A percentile compares a stretch with the other conserved stretches of the same genome.
Conservation (phyloP, 1,284 basidiomycete genomes). For the Calocybe gambosa region DNA sequence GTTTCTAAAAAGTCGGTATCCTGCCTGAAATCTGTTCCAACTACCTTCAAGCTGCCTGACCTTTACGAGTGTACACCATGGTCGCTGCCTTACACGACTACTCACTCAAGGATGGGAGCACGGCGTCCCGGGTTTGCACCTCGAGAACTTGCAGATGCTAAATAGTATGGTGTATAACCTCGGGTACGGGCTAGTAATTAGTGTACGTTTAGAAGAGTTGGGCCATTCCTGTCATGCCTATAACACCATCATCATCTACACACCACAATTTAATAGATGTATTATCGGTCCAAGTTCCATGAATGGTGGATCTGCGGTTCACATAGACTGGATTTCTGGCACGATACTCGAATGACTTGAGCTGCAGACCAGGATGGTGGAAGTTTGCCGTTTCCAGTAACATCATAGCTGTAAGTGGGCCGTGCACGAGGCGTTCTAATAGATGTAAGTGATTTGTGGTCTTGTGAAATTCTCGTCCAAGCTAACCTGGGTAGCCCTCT, state of each 20-base stretch:
- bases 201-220: constrained; percentile 13
- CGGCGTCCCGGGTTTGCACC: too few relatives aligned
- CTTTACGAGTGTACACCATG: too few relatives aligned
- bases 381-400: constrained; percentile 58
- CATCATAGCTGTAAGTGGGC: constrained; percentile 74
- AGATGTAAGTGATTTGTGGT: constrained; percentile 3
- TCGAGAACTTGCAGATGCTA: too few relatives aligned
- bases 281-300: constrained; percentile 40
- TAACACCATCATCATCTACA: constrained; percentile 48
- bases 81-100: too few relatives aligned
- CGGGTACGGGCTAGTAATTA: neutral
- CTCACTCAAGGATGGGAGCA: too few relatives aligned
- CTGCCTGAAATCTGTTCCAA: too few relatives aligned
- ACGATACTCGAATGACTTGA: constrained; percentile 63
- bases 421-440: constrained; percentile 74
- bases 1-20: neutral
- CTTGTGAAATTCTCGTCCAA: neutral
- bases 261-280: constrained; percentile 46
- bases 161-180: neutral
- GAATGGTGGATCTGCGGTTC: constrained; percentile 49
- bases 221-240: constrained; percentile 67
- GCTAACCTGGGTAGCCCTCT: constrained; percentile 71
- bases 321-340: constrained; percentile 73
- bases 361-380: constrained; percentile 35
- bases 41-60: too few relatives aligned